Conservation (phyloP, 345 rosid genomes). For the Rhizophora mangle region DNA sequence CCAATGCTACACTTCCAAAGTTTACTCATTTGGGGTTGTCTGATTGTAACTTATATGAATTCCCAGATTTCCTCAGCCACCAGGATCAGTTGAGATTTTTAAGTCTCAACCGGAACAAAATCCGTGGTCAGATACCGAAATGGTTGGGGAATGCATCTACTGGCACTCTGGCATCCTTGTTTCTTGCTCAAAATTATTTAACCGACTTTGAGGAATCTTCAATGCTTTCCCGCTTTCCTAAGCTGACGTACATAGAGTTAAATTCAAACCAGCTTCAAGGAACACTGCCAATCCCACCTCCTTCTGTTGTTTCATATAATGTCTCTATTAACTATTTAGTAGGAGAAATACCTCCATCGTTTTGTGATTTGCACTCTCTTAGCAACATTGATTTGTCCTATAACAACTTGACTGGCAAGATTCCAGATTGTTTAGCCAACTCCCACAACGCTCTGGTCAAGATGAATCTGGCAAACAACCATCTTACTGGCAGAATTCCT, state of each 20-base stretch:
- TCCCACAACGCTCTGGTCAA: background rate
- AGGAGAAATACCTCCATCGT: constrained; percentile 10
- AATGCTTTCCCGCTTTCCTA: fast-evolving
- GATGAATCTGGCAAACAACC: constrained; percentile 3
- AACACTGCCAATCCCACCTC: constrained; percentile 10
- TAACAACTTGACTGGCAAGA: constrained; percentile 17
- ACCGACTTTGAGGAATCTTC: constrained; percentile 5
- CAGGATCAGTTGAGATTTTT: background rate
- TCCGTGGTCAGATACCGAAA: constrained; percentile 18
- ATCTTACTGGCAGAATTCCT: background rate
- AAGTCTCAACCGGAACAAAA: constrained; percentile 17
- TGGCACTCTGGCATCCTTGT: background rate
- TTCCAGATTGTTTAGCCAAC: constrained; percentile 32
- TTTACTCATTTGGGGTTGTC: background rate
- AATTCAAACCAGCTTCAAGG: constrained; percentile 25
- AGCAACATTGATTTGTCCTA: constrained; percentile 5
- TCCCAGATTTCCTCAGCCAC: constrained; percentile 18
- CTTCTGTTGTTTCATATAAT: fast-evolving
- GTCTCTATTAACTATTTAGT: constrained; percentile 18
- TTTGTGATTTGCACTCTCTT: constrained; percentile 15
- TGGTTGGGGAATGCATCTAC: constrained; percentile 11
- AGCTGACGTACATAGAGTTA: background rate
- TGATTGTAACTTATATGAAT: constrained; percentile 17
- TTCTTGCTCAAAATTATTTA: constrained; percentile 20
- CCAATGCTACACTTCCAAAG: background rate